Conservation (phyloP, 192 early-diverging fungal genomes). For the Oehlia diaphana region DNA sequence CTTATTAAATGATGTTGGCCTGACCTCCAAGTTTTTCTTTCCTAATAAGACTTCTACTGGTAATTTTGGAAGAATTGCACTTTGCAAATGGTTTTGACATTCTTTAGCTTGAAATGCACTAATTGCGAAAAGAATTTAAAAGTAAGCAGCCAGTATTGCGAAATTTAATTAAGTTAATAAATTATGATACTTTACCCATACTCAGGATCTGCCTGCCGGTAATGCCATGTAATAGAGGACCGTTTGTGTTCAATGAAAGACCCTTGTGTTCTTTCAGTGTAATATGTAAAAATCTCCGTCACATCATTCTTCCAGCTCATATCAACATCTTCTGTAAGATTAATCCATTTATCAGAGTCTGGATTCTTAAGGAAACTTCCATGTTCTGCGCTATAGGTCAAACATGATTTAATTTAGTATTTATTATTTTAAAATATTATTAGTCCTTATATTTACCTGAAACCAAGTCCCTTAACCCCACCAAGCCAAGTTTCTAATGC, state of each 20-base stretch:
- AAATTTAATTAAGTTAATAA: not conserved
- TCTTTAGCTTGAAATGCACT: conserved; percentile 95
- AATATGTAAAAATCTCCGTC: conserved; percentile 90
- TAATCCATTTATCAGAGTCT: conserved; percentile 69
- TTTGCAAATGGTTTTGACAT: conserved; percentile 93
- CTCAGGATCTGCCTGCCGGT: conserved; percentile 90
- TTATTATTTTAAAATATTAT: not conserved
- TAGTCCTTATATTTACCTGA: conserved; percentile 26
- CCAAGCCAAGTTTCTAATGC: conserved; percentile 87
- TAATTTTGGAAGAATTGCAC: conserved; percentile 87
- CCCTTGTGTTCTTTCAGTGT: conserved; percentile 90
- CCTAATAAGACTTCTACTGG: conserved; percentile 94
- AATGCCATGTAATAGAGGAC: conserved; percentile 96
- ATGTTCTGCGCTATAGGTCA: conserved; percentile 78
- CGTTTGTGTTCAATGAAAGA: conserved; percentile 93
- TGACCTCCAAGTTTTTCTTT: conserved; percentile 95
- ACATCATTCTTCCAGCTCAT: conserved; percentile 96
- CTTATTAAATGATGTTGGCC: conserved; percentile 93
- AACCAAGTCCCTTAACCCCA: conserved; percentile 70
- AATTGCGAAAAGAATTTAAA: conserved; percentile 1
- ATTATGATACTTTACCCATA: conserved; percentile 61
- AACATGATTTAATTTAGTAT: not conserved
- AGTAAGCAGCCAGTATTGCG: not conserved
- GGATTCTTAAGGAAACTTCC: conserved; percentile 92
- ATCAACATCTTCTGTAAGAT: conserved; percentile 71